Percentiles rank a stretch among this genome's conserved stretches.
Conservation (phyloP, 23 red algal species). For the Gracilaria gracilis region DNA sequence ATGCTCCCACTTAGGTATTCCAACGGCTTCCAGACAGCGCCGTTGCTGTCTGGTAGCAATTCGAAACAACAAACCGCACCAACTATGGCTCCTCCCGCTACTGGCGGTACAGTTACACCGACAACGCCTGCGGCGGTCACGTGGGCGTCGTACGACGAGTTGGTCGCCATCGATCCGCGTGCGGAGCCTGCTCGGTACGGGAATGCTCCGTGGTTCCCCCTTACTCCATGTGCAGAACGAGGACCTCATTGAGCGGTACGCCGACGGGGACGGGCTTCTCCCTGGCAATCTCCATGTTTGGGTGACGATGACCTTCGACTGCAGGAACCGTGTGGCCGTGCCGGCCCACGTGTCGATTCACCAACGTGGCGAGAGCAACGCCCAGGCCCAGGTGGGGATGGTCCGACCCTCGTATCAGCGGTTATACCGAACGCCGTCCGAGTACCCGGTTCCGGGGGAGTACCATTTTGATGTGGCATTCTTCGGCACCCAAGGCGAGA, state of each 20-base stretch:
- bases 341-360: background rate
- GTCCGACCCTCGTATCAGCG: background rate
- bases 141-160: conserved; percentile 5
- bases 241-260: background rate
- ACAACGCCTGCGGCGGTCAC: background rate
- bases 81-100: no score
- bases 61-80: no score
- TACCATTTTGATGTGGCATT: background rate
- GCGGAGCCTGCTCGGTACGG: background rate
- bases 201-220: background rate
- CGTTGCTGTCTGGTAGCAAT: no score
- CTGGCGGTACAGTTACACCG: no score
- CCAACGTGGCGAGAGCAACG: background rate
- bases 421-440: background rate
- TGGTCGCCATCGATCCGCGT: background rate
- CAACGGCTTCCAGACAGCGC: no score
- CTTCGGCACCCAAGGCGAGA: background rate
- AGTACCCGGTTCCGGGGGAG: background rate
- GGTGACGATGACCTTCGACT: background rate
- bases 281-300: background rate
- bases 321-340: background rate
- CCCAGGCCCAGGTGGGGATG: background rate
- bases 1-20: no score
- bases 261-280: background rate
- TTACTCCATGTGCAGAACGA: background rate